phyloP scores from a whole-genome alignment of 306 rosid species.

The Parietaria judaica region DNA sequence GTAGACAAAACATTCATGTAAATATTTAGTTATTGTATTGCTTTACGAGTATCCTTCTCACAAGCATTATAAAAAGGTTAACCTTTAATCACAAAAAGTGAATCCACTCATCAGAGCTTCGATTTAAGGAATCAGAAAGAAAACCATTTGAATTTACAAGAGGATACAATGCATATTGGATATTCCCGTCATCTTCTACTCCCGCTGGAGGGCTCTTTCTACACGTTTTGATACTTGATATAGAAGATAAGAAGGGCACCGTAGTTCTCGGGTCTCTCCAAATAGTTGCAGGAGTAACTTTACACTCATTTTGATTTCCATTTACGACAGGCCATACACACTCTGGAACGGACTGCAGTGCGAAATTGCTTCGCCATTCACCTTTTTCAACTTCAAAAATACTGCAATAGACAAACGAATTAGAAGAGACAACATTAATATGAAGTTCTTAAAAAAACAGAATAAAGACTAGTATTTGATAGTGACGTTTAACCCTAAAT shows the following conservation, averaged over 20 bases:
- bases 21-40: too few relatives aligned
- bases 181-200: conserved; percentile 26
- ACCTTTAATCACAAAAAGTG: neutral
- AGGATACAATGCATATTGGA: conserved; percentile 71
- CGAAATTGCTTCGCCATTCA: conserved; percentile 23
- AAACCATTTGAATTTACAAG: neutral
- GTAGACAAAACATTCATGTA: too few relatives aligned
- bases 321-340: conserved; percentile 36
- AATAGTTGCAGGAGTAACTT: conserved; percentile 36
- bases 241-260: conserved; percentile 39
- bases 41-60: too few relatives aligned
- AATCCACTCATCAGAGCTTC: neutral
- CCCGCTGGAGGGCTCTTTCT: conserved; percentile 24
- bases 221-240: conserved; percentile 60
- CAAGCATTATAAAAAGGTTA: too few relatives aligned
- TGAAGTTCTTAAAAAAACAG: conserved; percentile 12
- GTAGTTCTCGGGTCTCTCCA: conserved; percentile 38
- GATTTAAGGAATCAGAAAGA: neutral
- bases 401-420: conserved; percentile 38
- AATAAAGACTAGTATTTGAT: neutral
- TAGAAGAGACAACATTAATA: conserved; percentile 36
- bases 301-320: conserved; percentile 25
- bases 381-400: conserved; percentile 53
- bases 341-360: conserved; percentile 39
- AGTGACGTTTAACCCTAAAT: neutral